Conservation (phyloP, 352 stramenopile genomes). For the Phytophthora foliorum region DNA sequence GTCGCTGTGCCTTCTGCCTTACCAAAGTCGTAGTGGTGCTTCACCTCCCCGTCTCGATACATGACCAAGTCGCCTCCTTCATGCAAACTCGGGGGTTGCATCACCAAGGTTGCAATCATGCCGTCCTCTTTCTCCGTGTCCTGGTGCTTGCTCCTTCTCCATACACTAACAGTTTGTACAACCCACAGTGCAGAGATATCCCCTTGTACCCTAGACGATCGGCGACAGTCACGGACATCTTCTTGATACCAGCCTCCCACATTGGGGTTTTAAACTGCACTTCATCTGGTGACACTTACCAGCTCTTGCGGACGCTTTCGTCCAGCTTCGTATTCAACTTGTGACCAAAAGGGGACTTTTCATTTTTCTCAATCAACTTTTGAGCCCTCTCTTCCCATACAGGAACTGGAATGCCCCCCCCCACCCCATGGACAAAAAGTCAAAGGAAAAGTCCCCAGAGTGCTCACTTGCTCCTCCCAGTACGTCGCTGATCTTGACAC, state of each 20-base stretch:
- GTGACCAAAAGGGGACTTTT: conserved; percentile 42
- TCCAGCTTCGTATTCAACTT: conserved; percentile 24
- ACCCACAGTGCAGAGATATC: conserved; percentile 8
- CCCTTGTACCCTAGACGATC: conserved; percentile 12
- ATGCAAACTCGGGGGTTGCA: not conserved
- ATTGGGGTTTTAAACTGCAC: not conserved
- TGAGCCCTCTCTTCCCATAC: conserved; percentile 11
- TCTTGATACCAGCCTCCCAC: conserved; percentile 8
- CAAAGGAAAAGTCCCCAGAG: conserved; percentile 13
- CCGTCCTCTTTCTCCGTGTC: conserved; percentile 1
- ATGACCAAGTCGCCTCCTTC: not conserved
- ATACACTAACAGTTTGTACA: conserved; percentile 3
- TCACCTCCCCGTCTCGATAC: not conserved
- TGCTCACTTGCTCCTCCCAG: conserved; percentile 3
- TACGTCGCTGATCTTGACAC: conserved; percentile 11
- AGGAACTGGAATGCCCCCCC: conserved; percentile 10
- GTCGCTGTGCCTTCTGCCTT: not conserved
- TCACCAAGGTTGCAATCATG: not conserved
- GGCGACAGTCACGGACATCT: conserved; percentile 5
- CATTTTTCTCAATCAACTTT: conserved; percentile 16
- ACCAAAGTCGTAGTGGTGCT: not conserved
- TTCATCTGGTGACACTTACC: conserved; percentile 2
- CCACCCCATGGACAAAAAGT: conserved; percentile 20
- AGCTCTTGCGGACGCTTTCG: conserved; percentile 26
- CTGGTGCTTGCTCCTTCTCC: conserved; percentile 1